Base-by-base conservation (phyloP, 2,329 filamentous ascomycete species). In the Penicillium sp. region DNA sequence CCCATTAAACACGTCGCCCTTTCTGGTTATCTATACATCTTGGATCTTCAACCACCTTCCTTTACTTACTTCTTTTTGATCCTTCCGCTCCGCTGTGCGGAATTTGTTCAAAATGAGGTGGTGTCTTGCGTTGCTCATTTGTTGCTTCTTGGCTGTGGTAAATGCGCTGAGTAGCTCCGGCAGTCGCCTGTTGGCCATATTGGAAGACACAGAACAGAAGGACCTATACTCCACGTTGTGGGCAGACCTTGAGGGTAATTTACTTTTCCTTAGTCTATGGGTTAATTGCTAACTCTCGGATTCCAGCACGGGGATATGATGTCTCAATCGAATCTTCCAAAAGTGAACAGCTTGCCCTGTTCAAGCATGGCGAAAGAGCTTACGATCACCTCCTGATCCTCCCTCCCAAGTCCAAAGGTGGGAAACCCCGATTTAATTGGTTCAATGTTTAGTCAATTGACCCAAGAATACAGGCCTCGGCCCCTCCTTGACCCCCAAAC, bases 361-460 rank as follows among this genome's bases (percentile, higher is more conserved):
- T 97, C 79, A 82, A 85, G 71, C 86, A 94, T 61, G 94, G 93
- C 71, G 90, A 94, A 78, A 86, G 89, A 73, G 86, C 85, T 61
- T 97, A 92, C 76, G 93, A 97, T 77, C 93, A 99, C 76, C 79
- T 97, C 62, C 76, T 97, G 62, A 82, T 99, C 65, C 85, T 97
- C 62, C 94, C 94, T 50, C 86, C 88, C 58, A 96, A 93, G 76
- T 85, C 90, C 32, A 99, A 99, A 84, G 92, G 89, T 91, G 72
- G 45, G 64, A 46, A 50, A 31, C 2, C 14, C 24, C 9, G n/a
- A 37, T 22, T 32, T 2, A 37, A 39, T 39, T 35, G n/a, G 24
- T 51, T 24, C 22, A 43, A 40, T 14, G 18, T 10, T 32, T 55
- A 31, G 31, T 59, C 60, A 67, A 71, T 67, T 72, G 63, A 67